Evolutionary conservation across 371 early-diverging fungal genomes (phyloP).

Genomic region (Mortierella sp.): DNA sequence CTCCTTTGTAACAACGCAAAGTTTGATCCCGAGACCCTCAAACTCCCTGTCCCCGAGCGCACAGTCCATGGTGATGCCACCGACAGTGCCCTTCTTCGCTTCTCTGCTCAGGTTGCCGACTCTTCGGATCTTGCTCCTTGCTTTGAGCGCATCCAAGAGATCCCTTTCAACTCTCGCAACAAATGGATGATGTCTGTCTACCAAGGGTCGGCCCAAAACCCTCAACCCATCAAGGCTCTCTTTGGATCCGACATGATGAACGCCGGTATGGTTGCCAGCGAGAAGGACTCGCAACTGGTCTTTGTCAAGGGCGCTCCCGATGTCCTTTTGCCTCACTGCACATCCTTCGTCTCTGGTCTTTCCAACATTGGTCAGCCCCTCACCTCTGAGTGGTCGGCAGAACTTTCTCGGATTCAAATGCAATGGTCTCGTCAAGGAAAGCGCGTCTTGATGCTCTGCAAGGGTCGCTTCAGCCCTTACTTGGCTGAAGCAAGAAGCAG

Average conservation of each 20-base stretch:
- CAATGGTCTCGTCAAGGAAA: conserved; percentile 73
- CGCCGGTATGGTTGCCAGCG: conserved; percentile 23
- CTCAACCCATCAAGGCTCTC: conserved; percentile 44
- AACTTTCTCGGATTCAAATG: conserved; percentile 62
- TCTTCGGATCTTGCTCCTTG: conserved; percentile 27
- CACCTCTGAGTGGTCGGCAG: conserved; percentile 54
- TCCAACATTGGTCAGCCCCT: conserved; percentile 61
- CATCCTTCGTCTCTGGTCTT: conserved; percentile 59
- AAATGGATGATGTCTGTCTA: conserved; percentile 77
- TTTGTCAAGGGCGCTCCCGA: conserved; percentile 88
- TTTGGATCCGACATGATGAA: conserved; percentile 42
- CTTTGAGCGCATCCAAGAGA: conserved; percentile 64
- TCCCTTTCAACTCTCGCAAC: conserved; percentile 81
- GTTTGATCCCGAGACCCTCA: conserved; percentile 64
- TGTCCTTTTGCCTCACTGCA: conserved; percentile 69
- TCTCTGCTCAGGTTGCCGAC: conserved; percentile 58
- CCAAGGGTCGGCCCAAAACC: conserved; percentile 40
- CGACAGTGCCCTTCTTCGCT: conserved; percentile 80
- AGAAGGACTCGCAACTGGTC: conserved; percentile 48
- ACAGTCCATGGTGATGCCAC: conserved; percentile 80
- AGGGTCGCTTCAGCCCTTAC: conserved; percentile 55
- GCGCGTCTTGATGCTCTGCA: conserved; percentile 75
- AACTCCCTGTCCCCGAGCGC: conserved; percentile 66
- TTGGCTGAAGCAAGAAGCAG: conserved; percentile 30
- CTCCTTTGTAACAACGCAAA: conserved; percentile 75